These are phyloP conservation scores for Fonsecaea nubica DNA, from an alignment of 2,329 filamentous ascomycete genomes.

Conservation along the genomic window DNA sequence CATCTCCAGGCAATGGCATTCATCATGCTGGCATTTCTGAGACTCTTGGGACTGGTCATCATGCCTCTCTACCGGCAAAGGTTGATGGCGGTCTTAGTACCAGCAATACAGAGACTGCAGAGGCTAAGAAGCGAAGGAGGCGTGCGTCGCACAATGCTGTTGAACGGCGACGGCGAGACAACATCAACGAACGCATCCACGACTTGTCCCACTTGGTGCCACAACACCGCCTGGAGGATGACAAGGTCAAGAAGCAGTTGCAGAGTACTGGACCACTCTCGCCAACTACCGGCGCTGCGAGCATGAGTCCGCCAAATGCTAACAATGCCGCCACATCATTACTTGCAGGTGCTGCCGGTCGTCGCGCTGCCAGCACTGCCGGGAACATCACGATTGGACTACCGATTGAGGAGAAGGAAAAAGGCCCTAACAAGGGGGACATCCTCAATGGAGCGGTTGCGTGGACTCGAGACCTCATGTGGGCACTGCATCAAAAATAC, in stretches of 20 bases:
- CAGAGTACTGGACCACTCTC: conserved; percentile 90
- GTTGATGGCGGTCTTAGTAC: conserved; percentile 64
- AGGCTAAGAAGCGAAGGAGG: conserved; percentile 89
- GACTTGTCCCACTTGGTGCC: conserved; percentile 94
- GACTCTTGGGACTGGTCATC: conserved; percentile 80
- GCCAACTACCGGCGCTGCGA: conserved; percentile 75
- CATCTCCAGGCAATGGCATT: conserved; percentile 68
- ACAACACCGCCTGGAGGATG: conserved; percentile 89
- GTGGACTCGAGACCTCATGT: conserved; percentile 98
- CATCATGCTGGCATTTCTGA: conserved; percentile 81
- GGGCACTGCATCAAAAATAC: conserved; percentile 88
- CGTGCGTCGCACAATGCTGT: conserved; percentile 96
- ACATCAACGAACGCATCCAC: conserved; percentile 98
- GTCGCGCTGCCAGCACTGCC: conserved; percentile 75
- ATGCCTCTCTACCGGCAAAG: conserved; percentile 88
- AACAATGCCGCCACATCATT: conserved; percentile 74
- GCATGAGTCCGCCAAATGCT: conserved; percentile 68
- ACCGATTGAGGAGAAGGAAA: conserved; percentile 95
- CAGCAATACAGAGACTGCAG: conserved; percentile 75
- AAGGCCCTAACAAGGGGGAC: conserved; percentile 97
- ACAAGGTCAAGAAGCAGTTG: conserved; percentile 94
- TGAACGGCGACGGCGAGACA: conserved; percentile 90
- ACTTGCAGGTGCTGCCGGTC: conserved; percentile 81
- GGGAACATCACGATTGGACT: conserved; percentile 91
- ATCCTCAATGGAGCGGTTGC: conserved; percentile 96